A percentile compares a stretch with the other conserved stretches of the same genome.
These are phyloP conservation scores for Parvularia atlantis DNA, from an alignment of 78 protist genomes.

Conservation along the genomic window DNA sequence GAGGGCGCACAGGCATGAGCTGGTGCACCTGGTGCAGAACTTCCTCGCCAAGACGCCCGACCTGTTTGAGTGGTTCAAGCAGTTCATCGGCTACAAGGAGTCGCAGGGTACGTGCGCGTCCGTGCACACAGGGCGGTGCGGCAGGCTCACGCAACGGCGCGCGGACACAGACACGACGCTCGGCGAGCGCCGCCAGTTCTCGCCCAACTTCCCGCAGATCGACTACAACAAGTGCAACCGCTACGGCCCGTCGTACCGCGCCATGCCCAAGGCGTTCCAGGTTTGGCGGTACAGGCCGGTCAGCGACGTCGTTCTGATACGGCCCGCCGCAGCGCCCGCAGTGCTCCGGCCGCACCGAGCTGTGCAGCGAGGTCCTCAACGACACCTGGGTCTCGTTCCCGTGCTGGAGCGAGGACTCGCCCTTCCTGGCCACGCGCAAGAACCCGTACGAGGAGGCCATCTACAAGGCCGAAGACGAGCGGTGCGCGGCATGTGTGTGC, in stretches of 20 bases:
- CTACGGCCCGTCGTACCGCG: constrained; percentile 58
- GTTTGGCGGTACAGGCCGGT: too few species aligned
- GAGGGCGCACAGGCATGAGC: constrained; percentile 41
- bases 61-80: constrained; percentile 46
- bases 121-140: not conserved
- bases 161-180: not conserved
- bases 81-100: constrained; percentile 29
- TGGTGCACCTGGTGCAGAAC: constrained; percentile 45
- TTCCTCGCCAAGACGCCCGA: constrained; percentile 35
- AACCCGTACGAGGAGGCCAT: constrained; percentile 62
- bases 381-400: constrained; percentile 71
- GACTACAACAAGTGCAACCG: constrained; percentile 50
- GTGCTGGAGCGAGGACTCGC: constrained; percentile 56
- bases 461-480: constrained; percentile 77
- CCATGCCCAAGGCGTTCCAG: constrained; percentile 40
- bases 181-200: not conserved
- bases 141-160: too few species aligned
- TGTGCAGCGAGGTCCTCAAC: constrained; percentile 49
- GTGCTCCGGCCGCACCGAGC: constrained; percentile 19
- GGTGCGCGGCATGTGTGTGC: too few species aligned
- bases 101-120: not conserved
- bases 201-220: not conserved
- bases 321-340: too few species aligned
- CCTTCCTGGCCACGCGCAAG: constrained; percentile 42
- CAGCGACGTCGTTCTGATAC: not conserved